A percentile compares a stretch with the other conserved stretches of the same genome.
Evolutionary conservation across 768 basidiomycete species (phyloP).

Genomic region (Lyophyllum decastes): DNA sequence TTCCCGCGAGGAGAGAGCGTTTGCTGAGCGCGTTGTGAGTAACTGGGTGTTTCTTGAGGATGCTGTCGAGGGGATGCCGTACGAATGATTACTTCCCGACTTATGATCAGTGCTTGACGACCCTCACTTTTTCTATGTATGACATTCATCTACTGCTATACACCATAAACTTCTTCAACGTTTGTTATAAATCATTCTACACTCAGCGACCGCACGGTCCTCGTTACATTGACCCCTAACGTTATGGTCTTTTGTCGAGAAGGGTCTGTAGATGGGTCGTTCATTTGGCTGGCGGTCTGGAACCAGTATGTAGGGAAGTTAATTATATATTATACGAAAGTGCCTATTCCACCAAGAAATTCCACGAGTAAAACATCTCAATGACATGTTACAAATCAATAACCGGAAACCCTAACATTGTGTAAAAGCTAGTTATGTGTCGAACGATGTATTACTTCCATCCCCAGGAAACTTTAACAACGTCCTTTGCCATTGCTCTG

Average conservation of each 20-base stretch:
- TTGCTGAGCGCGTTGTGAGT: slow-evolving; percentile 57
- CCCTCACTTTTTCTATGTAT: not conserved
- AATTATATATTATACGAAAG: too few species aligned
- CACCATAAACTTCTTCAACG: not conserved
- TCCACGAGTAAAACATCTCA: too few species aligned
- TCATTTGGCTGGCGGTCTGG: too few species aligned
- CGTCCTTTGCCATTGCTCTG: not conserved
- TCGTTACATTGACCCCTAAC: too few species aligned
- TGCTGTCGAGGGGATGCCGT: slow-evolving; percentile 80
- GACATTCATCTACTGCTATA: not conserved
- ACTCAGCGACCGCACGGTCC: too few species aligned
- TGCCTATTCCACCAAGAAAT: too few species aligned
- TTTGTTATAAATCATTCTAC: not conserved
- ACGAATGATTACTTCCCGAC: slow-evolving; percentile 48
- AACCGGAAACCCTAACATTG: not conserved
- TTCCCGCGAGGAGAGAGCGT: slow-evolving; percentile 72
- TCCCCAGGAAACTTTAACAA: slow-evolving; percentile 5
- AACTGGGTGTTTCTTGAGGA: slow-evolving; percentile 79
- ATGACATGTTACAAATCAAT: not conserved
- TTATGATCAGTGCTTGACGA: not conserved
- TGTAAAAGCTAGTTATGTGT: not conserved
- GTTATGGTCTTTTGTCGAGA: too few species aligned
- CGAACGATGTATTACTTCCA: slow-evolving; percentile 1
- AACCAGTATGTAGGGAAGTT: too few species aligned
- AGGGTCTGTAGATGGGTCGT: too few species aligned